Percentiles rank a stretch among this genome's conserved stretches.
Conservation (phyloP, 2,329 filamentous ascomycete species). For the Fusarium chuoi region DNA sequence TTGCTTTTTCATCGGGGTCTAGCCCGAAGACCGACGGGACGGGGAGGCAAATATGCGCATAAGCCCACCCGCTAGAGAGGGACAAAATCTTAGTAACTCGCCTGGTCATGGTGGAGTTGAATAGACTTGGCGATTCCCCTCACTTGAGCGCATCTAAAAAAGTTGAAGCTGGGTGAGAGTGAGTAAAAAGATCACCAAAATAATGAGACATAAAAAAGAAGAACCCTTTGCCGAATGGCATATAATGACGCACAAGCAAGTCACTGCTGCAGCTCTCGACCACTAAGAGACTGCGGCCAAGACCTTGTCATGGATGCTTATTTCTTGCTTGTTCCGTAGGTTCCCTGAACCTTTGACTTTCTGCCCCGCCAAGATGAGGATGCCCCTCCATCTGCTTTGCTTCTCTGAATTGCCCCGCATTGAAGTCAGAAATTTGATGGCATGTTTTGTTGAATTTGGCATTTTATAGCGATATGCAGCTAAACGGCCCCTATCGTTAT, state of each 20-base stretch:
- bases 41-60: constrained; percentile 24
- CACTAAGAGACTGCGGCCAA: constrained; percentile 28
- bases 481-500: constrained; percentile 37
- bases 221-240: constrained; percentile 13
- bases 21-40: constrained; percentile 11
- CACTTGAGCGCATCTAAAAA: constrained; percentile 26
- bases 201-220: constrained; percentile 12
- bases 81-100: constrained; percentile 29
- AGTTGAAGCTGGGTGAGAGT: neutral
- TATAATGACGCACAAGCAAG: constrained; percentile 36
- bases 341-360: constrained; percentile 21
- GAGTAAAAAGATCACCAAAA: constrained; percentile 1
- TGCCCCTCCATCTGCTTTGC: constrained; percentile 39
- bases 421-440: constrained; percentile 3
- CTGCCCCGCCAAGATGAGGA: constrained; percentile 39
- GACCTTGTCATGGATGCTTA: constrained; percentile 35
- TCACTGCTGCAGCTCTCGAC: constrained; percentile 33
- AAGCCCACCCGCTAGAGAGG: constrained; percentile 26
- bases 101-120: constrained; percentile 27
- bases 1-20: constrained; percentile 27
- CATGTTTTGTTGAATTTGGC: constrained; percentile 7
- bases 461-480: constrained; percentile 22
- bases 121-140: constrained; percentile 37
- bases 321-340: constrained; percentile 6
- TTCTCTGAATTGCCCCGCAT: constrained; percentile 36